Conservation (phyloP, 176 grass and related monocot genomes). For the Rhynchospora breviuscula region DNA sequence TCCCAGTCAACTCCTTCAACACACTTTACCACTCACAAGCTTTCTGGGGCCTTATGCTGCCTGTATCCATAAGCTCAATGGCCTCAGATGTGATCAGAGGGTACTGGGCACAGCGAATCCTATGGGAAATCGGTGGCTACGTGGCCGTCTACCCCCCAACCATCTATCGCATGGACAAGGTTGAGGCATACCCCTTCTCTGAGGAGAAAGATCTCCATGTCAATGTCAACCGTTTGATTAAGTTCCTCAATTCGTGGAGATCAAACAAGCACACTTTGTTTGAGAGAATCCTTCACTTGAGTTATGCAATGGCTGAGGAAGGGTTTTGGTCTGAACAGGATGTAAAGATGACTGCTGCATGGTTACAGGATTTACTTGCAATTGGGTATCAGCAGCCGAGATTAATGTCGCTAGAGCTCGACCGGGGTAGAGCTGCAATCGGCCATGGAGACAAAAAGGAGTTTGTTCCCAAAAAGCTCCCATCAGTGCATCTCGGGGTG, state of each 20-base stretch:
- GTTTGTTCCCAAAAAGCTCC: slow-evolving; percentile 92
- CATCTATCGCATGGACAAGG: slow-evolving; percentile 75
- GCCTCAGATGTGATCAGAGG: slow-evolving; percentile 93
- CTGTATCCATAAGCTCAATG: slow-evolving; percentile 90
- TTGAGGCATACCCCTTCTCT: slow-evolving; percentile 59
- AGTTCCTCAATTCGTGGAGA: slow-evolving; percentile 80
- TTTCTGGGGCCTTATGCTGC: slow-evolving; percentile 96
- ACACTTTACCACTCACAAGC: slow-evolving; percentile 84
- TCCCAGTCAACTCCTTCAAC: slow-evolving; percentile 89
- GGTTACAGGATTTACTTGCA: slow-evolving; percentile 86
- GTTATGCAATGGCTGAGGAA: slow-evolving; percentile 92
- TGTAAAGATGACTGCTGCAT: slow-evolving; percentile 77
- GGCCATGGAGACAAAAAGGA: slow-evolving; percentile 88
- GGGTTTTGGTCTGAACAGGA: slow-evolving; percentile 91
- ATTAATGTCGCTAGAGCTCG: slow-evolving; percentile 87
- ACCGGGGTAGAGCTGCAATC: slow-evolving; percentile 72
- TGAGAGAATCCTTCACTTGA: slow-evolving; percentile 84
- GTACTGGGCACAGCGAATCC: slow-evolving; percentile 83
- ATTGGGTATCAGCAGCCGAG: slow-evolving; percentile 88
- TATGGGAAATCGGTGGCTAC: slow-evolving; percentile 95
- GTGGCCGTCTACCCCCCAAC: slow-evolving; percentile 86
- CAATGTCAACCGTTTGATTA: slow-evolving; percentile 82
- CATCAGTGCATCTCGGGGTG: slow-evolving; percentile 90
- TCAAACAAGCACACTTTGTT: slow-evolving; percentile 79
- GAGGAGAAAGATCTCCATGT: slow-evolving; percentile 98